A percentile compares a stretch with the other conserved stretches of the same genome.
phyloP scores from a whole-genome alignment of 139 green algal genomes.

The Mychonastes homosphaera region DNA sequence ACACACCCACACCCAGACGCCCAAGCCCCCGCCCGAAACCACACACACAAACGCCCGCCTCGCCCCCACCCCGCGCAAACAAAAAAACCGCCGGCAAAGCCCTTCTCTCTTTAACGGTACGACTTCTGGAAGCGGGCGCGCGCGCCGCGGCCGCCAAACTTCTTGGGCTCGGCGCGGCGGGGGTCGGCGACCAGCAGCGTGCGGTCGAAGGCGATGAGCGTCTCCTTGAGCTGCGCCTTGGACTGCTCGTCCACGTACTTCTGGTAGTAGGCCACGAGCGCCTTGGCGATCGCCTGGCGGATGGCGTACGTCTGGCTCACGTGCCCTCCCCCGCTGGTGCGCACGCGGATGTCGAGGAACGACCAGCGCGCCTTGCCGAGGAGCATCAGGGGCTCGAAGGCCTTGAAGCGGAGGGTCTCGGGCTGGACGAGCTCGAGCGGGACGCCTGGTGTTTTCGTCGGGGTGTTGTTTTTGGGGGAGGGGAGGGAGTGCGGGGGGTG shows the following conservation, averaged over 20 bases:
- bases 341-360: conserved; percentile 93
- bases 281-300: conserved; percentile 96
- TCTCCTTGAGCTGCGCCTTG: conserved; percentile 92
- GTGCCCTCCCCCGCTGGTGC: conserved; percentile 93
- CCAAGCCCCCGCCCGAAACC: no score
- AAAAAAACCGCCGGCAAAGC: no score
- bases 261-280: conserved; percentile 97
- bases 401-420: conserved; percentile 90
- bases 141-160: conserved; percentile 94
- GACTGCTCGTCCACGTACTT: conserved; percentile 98
- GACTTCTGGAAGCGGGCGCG: conserved; percentile 97
- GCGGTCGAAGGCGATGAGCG: conserved; percentile 89
- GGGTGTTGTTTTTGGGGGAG: neutral
- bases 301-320: conserved; percentile 93
- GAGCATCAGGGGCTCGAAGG: conserved; percentile 90
- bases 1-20: no score
- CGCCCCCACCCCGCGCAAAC: no score
- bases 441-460: conserved; percentile 37
- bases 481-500: neutral
- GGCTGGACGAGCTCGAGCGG: conserved; percentile 93
- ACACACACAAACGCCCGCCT: no score
- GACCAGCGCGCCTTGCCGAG: conserved; percentile 84
- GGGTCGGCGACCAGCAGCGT: conserved; percentile 97
- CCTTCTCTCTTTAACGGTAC: conserved; percentile 97
- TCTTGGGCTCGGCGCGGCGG: conserved; percentile 97